Conservation (phyloP, 164 flowering plant genomes). For the Sedum album region DNA sequence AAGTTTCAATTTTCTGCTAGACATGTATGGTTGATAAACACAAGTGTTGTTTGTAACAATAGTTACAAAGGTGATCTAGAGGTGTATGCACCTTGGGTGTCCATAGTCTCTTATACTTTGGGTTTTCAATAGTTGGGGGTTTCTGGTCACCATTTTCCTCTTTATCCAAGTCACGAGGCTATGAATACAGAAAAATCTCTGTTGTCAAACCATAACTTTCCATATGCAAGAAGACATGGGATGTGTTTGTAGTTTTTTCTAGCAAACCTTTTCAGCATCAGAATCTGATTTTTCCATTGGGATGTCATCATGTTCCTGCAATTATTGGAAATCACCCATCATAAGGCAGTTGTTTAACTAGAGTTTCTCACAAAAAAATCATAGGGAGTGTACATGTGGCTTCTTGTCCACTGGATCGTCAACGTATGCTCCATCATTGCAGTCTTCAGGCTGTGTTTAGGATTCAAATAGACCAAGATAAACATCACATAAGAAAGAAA, state of each 20-base stretch:
- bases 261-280: too few relatives aligned
- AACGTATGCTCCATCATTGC: slow-evolving; percentile 88
- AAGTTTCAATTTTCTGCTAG: slow-evolving; percentile 85
- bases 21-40: background rate
- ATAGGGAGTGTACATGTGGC: slow-evolving; percentile 32
- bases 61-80: background rate
- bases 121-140: slow-evolving; percentile 78
- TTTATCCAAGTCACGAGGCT: slow-evolving; percentile 99
- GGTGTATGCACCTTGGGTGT: slow-evolving; percentile 53
- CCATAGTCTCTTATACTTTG: slow-evolving; percentile 93
- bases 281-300: slow-evolving; percentile 69
- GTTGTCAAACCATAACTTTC: background rate
- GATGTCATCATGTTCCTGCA: slow-evolving; percentile 77
- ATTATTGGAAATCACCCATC: background rate
- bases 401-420: slow-evolving; percentile 44
- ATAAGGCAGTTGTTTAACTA: background rate
- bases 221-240: background rate
- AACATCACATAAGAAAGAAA: background rate
- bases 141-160: slow-evolving; percentile 98
- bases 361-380: background rate
- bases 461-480: too few relatives aligned
- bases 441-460: slow-evolving; percentile 75
- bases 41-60: background rate
- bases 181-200: slow-evolving; percentile 4
- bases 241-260: slow-evolving; percentile 22